phyloP scores from a whole-genome alignment of 805 yeast species.

The Lachancea lanzarotensis region DNA sequence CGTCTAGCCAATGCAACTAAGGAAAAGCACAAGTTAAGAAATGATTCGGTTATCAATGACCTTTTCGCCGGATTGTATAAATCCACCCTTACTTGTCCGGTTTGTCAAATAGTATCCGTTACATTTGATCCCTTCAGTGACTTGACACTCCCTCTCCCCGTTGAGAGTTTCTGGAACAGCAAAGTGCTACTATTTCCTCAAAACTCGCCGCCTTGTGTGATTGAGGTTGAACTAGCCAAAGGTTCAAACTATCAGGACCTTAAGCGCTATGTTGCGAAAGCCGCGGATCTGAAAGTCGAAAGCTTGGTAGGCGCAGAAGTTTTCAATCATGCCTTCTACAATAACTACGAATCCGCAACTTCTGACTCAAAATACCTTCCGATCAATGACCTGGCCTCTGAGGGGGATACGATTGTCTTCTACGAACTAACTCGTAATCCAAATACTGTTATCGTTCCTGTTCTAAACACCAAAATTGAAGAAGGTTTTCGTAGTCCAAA shows the following conservation, averaged over 20 bases:
- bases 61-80: constrained; percentile 87
- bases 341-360: constrained; percentile 58
- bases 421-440: constrained; percentile 43
- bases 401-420: constrained; percentile 57
- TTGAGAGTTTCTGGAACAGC: constrained; percentile 63
- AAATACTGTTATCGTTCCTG: constrained; percentile 55
- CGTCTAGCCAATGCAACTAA: constrained; percentile 70
- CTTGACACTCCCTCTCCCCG: constrained; percentile 82
- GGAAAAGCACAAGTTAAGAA: constrained; percentile 70
- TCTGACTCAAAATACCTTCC: constrained; percentile 50
- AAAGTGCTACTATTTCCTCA: constrained; percentile 59
- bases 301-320: constrained; percentile 51
- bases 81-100: constrained; percentile 85
- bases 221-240: constrained; percentile 70
- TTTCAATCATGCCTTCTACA: constrained; percentile 62
- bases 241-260: constrained; percentile 59
- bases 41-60: constrained; percentile 79
- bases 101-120: constrained; percentile 67
- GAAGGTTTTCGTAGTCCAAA: constrained; percentile 37
- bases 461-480: constrained; percentile 41
- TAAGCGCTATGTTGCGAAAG: constrained; percentile 51
- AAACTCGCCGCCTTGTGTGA: constrained; percentile 39
- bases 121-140: constrained; percentile 95
- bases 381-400: constrained; percentile 56
- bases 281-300: constrained; percentile 32